Evolutionary conservation across 2,329 filamentous ascomycete genomes (phyloP).

Genomic region (Lachnellula arida): DNA sequence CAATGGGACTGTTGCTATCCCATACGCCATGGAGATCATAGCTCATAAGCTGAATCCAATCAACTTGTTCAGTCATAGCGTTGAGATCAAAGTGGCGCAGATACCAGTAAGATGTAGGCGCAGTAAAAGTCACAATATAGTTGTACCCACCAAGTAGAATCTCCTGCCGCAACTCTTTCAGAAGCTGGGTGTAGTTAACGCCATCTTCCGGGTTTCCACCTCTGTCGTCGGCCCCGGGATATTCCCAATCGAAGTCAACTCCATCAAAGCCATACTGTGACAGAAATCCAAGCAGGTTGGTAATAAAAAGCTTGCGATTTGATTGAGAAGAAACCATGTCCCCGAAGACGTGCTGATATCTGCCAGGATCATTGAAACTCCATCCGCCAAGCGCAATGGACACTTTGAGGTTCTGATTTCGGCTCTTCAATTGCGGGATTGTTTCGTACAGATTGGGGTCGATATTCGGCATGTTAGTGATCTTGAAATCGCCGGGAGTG

Average conservation of each 20-base stretch:
- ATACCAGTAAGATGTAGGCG: constrained; percentile 33
- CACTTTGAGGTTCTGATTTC: neutral
- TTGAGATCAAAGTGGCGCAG: constrained; percentile 30
- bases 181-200: constrained; percentile 29
- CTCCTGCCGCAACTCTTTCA: constrained; percentile 8
- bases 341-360: neutral
- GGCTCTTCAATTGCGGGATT: neutral
- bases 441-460: neutral
- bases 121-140: constrained; percentile 33
- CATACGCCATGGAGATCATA: constrained; percentile 30
- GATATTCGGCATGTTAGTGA: neutral
- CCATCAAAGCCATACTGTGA: constrained; percentile 40
- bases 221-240: constrained; percentile 35
- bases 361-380: neutral
- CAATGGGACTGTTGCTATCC: neutral
- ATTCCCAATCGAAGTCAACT: constrained; percentile 44
- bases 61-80: constrained; percentile 18
- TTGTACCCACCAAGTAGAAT: constrained; percentile 11
- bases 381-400: neutral
- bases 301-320: constrained; percentile 35
- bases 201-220: constrained; percentile 35
- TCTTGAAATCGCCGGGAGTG: neutral
- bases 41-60: constrained; percentile 31
- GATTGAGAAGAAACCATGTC: constrained; percentile 30
- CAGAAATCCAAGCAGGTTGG: constrained; percentile 36